Base-by-base conservation (phyloP, 108 stramenopile species). In the Stephanodiscus triporus region DNA sequence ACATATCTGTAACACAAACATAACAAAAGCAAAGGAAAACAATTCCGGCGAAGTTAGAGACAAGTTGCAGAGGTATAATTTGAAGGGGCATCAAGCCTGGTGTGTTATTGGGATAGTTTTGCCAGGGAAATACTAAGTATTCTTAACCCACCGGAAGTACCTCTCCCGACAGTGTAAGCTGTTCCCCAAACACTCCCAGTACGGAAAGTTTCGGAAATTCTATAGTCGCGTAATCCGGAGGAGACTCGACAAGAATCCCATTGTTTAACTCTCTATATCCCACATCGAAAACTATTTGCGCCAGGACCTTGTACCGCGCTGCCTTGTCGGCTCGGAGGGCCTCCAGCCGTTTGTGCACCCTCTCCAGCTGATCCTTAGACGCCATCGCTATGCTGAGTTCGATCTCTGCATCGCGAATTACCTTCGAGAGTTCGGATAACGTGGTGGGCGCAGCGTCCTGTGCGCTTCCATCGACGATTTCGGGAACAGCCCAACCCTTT, bases 201-300 rank as follows among this genome's bases (percentile, higher is more conserved):
- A 64, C 29, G 24, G 81, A 75, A 17, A 82, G 70, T 64, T 67
- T 34, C 1, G 81, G 81, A 56, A 72, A 82, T 17, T 76, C 70
- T 1, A 66, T 45, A 30, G 68, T 58, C 47, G 57, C 57, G 29
- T 71, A 57, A 42, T 71, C 70, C 10, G 64, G 23, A 40, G 65
- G 64, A 9, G 70, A 61, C 47, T 60, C 45, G 7, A 82, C 75
- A 8, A 82, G 37, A 54, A 82, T 76, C 34, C 68, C 66, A 36
- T 76, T 65, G 73, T 88, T 89, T 82, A 95, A 87, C 81, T 95
- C 95, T 58, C 95, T 82, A 34, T 84, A 61, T 59, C 91, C 91
- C 13, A 93, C 73, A 47, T 95, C 95, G 71, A 90, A 86, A 7
- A 95, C 74, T 77, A 92, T 87, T 43, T 91, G 86, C 48, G 89